phyloP scores from a whole-genome alignment of 305 asterid species.

The Petunia hybrid region DNA sequence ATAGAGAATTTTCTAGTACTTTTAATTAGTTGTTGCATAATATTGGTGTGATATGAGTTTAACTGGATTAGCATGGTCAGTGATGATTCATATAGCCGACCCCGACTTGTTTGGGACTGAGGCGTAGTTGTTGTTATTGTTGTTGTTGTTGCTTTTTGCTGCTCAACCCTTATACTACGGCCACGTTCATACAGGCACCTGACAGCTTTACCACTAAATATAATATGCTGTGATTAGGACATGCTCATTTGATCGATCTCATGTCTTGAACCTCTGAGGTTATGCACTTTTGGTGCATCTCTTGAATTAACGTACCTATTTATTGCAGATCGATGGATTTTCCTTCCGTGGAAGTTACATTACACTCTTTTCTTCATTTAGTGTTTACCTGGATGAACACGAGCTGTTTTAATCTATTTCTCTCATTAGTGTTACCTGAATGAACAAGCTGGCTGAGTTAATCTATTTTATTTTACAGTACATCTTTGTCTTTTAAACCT shows the following conservation, averaged over 20 bases:
- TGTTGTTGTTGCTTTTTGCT: neutral
- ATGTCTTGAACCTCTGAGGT: slow-evolving; percentile 18
- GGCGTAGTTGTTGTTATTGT: no score
- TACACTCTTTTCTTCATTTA: slow-evolving; percentile 17
- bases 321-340: slow-evolving; percentile 1
- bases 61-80: no score
- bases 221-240: no score
- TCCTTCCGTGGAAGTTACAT: neutral
- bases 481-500: neutral
- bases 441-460: neutral
- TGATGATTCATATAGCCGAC: no score
- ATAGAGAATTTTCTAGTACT: no score
- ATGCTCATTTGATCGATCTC: neutral
- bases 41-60: no score
- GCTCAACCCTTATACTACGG: slow-evolving; percentile 15
- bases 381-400: neutral
- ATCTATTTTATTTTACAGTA: neutral
- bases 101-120: no score
- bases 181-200: slow-evolving; percentile 2
- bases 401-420: neutral
- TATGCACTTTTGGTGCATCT: slow-evolving; percentile 13
- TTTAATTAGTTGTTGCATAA: no score
- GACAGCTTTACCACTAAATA: neutral
- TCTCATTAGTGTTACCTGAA: slow-evolving; percentile 11
- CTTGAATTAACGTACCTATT: slow-evolving; percentile 11